phyloP scores from a whole-genome alignment of 169 alveolate genomes.

The Miamiensis avidus region DNA sequence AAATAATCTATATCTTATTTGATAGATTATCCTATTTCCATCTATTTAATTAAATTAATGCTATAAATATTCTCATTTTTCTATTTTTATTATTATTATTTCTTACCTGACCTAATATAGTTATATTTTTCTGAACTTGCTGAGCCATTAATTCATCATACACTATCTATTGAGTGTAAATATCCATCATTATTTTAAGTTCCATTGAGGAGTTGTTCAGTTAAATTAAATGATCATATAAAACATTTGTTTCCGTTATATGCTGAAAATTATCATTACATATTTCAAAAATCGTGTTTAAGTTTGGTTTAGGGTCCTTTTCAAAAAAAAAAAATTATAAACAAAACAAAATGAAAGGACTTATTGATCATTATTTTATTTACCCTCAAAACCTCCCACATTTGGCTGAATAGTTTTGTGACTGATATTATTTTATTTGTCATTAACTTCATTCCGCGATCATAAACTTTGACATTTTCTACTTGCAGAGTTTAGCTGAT shows the following conservation, averaged over 20 bases:
- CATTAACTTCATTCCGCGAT: conserved; percentile 28
- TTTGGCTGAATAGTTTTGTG: conserved; percentile 6
- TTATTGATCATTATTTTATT: too few relatives aligned
- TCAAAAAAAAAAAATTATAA: too few relatives aligned
- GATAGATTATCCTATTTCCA: conserved; percentile 42
- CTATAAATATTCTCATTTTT: too few relatives aligned
- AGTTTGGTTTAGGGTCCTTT: conserved; percentile 31
- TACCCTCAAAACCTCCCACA: conserved; percentile 45
- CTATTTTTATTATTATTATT: too few relatives aligned
- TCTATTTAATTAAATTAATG: neutral
- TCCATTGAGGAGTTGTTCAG: conserved; percentile 30
- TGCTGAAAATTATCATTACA: conserved; percentile 16
- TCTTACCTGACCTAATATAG: neutral
- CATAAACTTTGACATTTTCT: conserved; percentile 36
- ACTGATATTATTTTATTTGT: conserved; percentile 24
- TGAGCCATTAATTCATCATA: conserved; percentile 36
- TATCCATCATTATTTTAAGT: conserved; percentile 32
- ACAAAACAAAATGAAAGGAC: too few relatives aligned
- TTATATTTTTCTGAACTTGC: conserved; percentile 32
- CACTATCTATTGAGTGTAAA: conserved; percentile 23
- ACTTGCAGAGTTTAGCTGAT: conserved; percentile 13
- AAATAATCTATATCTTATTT: conserved; percentile 37
- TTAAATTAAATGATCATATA: conserved; percentile 14
- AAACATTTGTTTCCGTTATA: conserved; percentile 12
- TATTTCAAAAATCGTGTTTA: conserved; percentile 26